Evolutionary conservation across 768 basidiomycete species (phyloP).

Genomic region (Naematelia aurantialba): DNA sequence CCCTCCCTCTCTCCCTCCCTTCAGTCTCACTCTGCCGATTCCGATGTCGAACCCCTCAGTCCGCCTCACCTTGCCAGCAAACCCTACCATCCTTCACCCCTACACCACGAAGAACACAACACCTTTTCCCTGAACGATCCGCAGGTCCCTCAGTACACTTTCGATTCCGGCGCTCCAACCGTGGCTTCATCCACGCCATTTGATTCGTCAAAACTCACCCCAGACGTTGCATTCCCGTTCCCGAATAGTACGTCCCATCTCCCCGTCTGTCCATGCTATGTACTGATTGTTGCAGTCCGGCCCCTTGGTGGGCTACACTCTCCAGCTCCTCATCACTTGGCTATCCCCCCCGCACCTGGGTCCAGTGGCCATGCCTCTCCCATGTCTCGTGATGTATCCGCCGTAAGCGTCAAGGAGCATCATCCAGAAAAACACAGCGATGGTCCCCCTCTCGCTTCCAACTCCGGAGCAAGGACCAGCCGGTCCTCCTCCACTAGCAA

Average conservation of each 20-base stretch:
- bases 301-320: conserved; percentile 26
- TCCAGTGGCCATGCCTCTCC: conserved; percentile 6
- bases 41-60: conserved; percentile 19
- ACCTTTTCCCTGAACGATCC: conserved; percentile 15
- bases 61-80: conserved; percentile 8
- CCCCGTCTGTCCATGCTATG: not conserved
- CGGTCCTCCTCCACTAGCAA: conserved; percentile 22
- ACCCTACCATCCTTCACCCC: conserved; percentile 17
- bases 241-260: conserved; percentile 24
- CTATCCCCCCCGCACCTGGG: conserved; percentile 23
- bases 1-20: conserved; percentile 20
- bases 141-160: not conserved
- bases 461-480: not conserved
- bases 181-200: not conserved
- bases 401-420: conserved; percentile 11
- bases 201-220: not conserved
- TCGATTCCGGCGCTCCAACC: not conserved
- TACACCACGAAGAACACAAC: conserved; percentile 11
- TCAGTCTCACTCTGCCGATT: conserved; percentile 23
- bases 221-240: conserved; percentile 35
- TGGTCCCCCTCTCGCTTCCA: conserved; percentile 1
- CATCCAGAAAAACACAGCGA: conserved; percentile 14
- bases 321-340: conserved; percentile 23
- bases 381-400: conserved; percentile 23
- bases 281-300: conserved; percentile 19